Evolutionary conservation across 257 asterid genomes (phyloP).

Genomic region (Solanum okadae): DNA sequence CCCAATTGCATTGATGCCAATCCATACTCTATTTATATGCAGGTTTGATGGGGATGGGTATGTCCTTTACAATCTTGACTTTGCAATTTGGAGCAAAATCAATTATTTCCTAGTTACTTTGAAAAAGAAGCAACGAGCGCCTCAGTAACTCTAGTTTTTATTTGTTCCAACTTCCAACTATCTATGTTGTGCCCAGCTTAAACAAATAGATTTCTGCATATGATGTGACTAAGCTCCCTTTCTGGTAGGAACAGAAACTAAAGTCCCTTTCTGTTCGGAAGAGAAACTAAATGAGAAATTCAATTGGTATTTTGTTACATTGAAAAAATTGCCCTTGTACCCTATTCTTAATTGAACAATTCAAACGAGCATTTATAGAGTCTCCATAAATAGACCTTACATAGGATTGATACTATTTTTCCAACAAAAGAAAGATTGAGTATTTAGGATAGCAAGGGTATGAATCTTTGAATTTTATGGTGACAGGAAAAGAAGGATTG

Average conservation of each 20-base stretch:
- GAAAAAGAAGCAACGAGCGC: background rate
- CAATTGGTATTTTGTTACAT: background rate
- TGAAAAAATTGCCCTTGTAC: background rate
- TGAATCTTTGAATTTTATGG: background rate
- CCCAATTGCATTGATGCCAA: constrained; percentile 4
- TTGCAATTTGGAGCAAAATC: constrained; percentile 9
- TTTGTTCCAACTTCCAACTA: background rate
- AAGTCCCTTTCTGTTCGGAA: background rate
- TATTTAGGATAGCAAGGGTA: background rate
- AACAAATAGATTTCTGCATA: background rate
- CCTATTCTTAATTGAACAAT: background rate
- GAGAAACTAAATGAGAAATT: background rate
- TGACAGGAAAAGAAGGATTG: background rate
- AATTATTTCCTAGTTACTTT: constrained; percentile 1
- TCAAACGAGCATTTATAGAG: background rate
- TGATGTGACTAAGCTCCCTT: background rate
- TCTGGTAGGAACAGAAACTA: background rate
- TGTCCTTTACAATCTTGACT: constrained; percentile 21
- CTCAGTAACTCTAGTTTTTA: background rate
- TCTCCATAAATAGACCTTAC: background rate
- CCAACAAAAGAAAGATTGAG: background rate
- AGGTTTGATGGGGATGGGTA: constrained; percentile 99
- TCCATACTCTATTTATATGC: constrained; percentile 22
- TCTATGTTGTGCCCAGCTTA: background rate
- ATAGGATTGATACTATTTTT: background rate